A percentile compares a stretch with the other conserved stretches of the same genome.
Evolutionary conservation across 179 eudicot species (phyloP).

Genomic region (Spergularia azorica): DNA sequence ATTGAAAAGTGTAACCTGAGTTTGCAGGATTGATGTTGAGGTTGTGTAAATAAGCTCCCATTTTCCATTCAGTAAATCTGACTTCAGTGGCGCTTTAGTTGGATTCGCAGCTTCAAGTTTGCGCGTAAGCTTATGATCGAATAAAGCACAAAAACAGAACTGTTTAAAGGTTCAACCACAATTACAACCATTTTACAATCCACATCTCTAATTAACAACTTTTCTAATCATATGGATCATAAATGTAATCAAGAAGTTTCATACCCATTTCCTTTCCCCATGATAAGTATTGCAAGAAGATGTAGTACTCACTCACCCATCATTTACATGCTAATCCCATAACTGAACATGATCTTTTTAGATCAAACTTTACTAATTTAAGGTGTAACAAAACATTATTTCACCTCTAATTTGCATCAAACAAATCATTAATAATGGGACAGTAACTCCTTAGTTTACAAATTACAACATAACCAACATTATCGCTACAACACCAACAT

Average conservation of each 20-base stretch:
- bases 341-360: too few species aligned
- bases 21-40: constrained; percentile 77
- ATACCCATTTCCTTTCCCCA: neutral
- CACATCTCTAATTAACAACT: neutral
- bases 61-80: constrained; percentile 76
- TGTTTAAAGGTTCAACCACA: neutral
- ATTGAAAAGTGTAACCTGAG: constrained; percentile 38
- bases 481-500: too few species aligned
- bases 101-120: constrained; percentile 78
- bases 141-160: neutral
- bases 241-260: too few species aligned
- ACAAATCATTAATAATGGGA: neutral
- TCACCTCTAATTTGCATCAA: neutral
- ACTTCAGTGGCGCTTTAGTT: constrained; percentile 78
- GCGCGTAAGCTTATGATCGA: constrained; percentile 52
- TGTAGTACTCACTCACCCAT: neutral
- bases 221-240: neutral
- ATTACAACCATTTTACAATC: neutral
- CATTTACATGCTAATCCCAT: too few species aligned
- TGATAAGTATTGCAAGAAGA: neutral
- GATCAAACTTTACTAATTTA: too few species aligned
- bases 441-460: too few species aligned
- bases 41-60: constrained; percentile 98
- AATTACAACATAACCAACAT: too few species aligned
- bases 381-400: too few species aligned